Evolutionary conservation across 176 grass and related monocot genomes (phyloP), one percentile per base, ranked within the genome.

Genomic region (Thalia dealbata): DNA sequence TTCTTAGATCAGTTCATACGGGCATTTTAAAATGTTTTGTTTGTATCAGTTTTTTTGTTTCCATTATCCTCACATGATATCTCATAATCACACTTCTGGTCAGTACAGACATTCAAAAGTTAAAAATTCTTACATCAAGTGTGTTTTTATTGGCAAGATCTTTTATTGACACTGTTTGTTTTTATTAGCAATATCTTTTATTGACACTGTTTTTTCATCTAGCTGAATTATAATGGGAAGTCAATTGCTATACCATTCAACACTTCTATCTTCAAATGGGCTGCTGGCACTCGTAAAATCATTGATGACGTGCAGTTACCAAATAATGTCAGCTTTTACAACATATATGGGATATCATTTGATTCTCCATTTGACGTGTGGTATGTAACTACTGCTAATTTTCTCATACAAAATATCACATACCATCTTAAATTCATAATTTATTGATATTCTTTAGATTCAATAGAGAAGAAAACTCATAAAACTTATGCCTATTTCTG

Each of bases 151-250:
- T n/a, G n/a, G n/a, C n/a, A n/a, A n/a, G n/a, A n/a, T n/a, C n/a
- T n/a, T n/a, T n/a, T n/a, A n/a, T n/a, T n/a, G n/a, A n/a, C n/a
- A n/a, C n/a, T n/a, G n/a, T n/a, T n/a, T n/a, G 27, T 4, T 65
- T 32, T 11, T 27, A 59, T 70, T 6, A 41, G 26, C 15, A 24
- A n/a, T 26, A 75, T 44, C 35, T 26, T 77, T 56, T 14, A 29
- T 27, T 66, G 25, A 82, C 30, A 43, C 30, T 25, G 16, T 19
- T 46, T 21, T 76, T 68, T n/a, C 75, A 21, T 81, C 50, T 76
- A 96, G 93, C 78, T 96, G 78, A 80, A 77, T 1, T 96, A 92
- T 78, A 90, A 92, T 2, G 93, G 93, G 61, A 88, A 96, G 62
- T 85, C 79, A 8, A 42, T 96, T 82, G 54, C 89, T 63, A 16